These are phyloP conservation scores for Termitomyces sp. DNA, from an alignment of 768 basidiomycete genomes.

Conservation along the genomic window DNA sequence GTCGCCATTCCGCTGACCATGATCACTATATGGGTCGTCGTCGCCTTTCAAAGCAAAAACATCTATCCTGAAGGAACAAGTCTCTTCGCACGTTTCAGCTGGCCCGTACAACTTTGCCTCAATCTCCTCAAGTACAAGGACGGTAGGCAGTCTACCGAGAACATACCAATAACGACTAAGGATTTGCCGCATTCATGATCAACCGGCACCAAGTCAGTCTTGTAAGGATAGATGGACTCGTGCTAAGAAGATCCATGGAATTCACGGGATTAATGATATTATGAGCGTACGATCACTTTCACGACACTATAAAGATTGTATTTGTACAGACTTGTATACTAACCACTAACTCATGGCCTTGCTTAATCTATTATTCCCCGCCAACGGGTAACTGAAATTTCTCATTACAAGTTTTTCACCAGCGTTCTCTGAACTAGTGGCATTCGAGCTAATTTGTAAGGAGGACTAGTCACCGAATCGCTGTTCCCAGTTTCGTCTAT, in stretches of 20 bases:
- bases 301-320: not conserved
- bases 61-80: conserved; percentile 19
- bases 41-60: conserved; percentile 46
- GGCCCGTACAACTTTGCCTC: conserved; percentile 27
- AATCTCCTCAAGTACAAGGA: conserved; percentile 2
- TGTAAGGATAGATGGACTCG: not conserved
- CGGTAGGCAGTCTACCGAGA: not conserved
- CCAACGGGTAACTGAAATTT: not conserved
- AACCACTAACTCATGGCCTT: not conserved
- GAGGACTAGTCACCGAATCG: too few species aligned
- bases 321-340: not conserved
- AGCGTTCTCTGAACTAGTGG: not conserved
- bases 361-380: not conserved
- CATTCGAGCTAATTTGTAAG: too few species aligned
- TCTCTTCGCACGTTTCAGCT: conserved; percentile 16
- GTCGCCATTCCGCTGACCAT: conserved; percentile 42
- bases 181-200: not conserved
- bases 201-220: too few species aligned
- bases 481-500: not conserved
- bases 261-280: not conserved
- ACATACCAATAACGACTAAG: conserved; percentile 6
- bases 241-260: not conserved
- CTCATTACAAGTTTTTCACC: not conserved
- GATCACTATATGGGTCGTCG: conserved; percentile 47
- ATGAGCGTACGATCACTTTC: not conserved